Conservation (phyloP, 108 stramenopile genomes). For the Cyclostephanos invisitatus region DNA sequence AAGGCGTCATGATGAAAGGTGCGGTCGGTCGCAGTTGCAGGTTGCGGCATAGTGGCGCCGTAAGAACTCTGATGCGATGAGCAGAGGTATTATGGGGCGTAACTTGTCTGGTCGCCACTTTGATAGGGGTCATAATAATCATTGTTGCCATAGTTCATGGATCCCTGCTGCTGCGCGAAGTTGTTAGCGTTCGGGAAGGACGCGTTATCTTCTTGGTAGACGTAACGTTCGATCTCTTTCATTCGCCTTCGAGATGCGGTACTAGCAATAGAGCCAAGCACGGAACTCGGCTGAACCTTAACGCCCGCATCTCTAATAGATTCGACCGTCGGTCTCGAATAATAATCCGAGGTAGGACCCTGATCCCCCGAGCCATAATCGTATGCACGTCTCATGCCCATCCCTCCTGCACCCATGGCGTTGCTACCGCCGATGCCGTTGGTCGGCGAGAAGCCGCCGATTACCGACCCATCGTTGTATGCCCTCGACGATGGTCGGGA, state of each 20-base stretch:
- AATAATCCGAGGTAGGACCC: conserved; percentile 1
- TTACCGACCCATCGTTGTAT: neutral
- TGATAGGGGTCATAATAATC: neutral
- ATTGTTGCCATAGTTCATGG: neutral
- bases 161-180: neutral
- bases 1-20: too few species aligned
- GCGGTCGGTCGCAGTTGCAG: too few species aligned
- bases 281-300: neutral
- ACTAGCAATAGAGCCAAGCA: conserved; percentile 5
- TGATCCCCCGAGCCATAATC: neutral
- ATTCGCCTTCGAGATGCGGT: neutral
- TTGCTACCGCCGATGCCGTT: conserved; percentile 4
- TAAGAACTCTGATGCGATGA: neutral
- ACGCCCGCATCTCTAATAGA: conserved; percentile 2
- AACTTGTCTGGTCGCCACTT: neutral
- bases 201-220: neutral
- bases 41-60: neutral
- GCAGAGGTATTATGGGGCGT: neutral
- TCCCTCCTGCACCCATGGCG: neutral
- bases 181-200: neutral
- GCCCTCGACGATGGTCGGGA: conserved; percentile 3
- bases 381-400: neutral
- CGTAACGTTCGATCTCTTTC: conserved; percentile 10
- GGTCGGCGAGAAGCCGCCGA: neutral
- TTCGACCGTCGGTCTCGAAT: neutral